A percentile compares a stretch with the other conserved stretches of the same genome.
phyloP scores from a whole-genome alignment of 2,329 filamentous ascomycete species.

The Iodosphaeria phyllophila region DNA sequence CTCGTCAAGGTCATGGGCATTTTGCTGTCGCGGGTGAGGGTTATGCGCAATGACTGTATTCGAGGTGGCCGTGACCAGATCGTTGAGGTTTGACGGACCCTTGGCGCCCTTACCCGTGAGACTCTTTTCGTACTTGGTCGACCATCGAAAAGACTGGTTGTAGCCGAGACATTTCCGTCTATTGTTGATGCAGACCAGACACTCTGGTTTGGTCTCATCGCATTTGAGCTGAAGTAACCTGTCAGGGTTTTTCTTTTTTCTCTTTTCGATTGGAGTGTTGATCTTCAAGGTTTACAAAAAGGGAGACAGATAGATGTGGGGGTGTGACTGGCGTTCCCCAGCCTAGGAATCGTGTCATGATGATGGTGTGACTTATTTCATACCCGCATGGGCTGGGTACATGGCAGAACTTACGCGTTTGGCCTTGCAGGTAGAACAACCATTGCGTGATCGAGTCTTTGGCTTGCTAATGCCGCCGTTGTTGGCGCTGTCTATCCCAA shows the following conservation, averaged over 20 bases:
- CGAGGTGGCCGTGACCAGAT: slow-evolving; percentile 3
- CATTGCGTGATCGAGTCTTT: slow-evolving; percentile 12
- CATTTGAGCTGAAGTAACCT: slow-evolving; percentile 11
- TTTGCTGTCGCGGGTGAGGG: not conserved
- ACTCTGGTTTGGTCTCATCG: slow-evolving; percentile 13
- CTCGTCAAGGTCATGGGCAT: not conserved
- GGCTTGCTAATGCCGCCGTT: slow-evolving; percentile 2
- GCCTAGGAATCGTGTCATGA: not conserved
- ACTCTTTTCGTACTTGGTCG: slow-evolving; percentile 19
- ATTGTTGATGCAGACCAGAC: slow-evolving; percentile 12
- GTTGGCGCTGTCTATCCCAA: slow-evolving; percentile 2
- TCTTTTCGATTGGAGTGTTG: too few species aligned
- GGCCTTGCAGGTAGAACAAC: slow-evolving; percentile 14
- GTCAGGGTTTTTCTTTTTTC: too few species aligned
- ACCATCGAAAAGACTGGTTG: slow-evolving; percentile 18
- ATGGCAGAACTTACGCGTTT: slow-evolving; percentile 9
- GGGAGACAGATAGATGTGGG: too few species aligned
- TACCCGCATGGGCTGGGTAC: too few species aligned
- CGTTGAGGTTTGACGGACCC: slow-evolving; percentile 3
- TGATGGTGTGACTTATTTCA: too few species aligned
- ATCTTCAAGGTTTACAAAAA: too few species aligned
- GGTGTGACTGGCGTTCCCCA: not conserved
- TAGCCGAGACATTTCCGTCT: slow-evolving; percentile 13
- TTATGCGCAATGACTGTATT: slow-evolving; percentile 1
- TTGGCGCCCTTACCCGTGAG: slow-evolving; percentile 1